These are phyloP conservation scores for Thoreauomyces humboldtii DNA, from an alignment of 192 early-diverging fungal species.

Conservation along the genomic window DNA sequence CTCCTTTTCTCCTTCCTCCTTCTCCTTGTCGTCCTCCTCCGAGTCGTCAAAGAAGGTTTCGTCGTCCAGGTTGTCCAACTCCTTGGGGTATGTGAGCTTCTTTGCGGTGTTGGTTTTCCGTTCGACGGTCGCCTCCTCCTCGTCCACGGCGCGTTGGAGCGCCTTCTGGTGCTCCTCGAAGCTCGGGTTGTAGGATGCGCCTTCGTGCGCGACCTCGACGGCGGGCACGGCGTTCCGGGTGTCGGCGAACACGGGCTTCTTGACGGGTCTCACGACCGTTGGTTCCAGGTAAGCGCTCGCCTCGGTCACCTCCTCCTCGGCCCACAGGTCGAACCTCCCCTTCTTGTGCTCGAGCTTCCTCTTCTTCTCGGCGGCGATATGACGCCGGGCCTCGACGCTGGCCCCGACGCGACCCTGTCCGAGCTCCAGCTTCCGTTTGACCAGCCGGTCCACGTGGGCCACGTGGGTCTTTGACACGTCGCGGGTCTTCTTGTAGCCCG, in stretches of 20 bases:
- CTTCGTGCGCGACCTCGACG: constrained; percentile 74
- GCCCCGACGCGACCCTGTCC: constrained; percentile 18
- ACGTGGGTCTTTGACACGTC: constrained; percentile 45
- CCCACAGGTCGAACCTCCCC: constrained; percentile 67
- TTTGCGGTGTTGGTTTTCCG: constrained; percentile 24
- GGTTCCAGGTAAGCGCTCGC: constrained; percentile 45
- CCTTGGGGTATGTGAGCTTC: constrained; percentile 47
- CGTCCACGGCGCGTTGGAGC: constrained; percentile 43
- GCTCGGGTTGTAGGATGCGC: constrained; percentile 88
- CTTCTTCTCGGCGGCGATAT: constrained; percentile 13
- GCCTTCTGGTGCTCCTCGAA: constrained; percentile 73
- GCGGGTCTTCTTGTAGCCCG: constrained; percentile 25
- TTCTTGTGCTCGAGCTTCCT: constrained; percentile 38
- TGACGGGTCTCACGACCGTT: constrained; percentile 38
- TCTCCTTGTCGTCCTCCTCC: constrained; percentile 34
- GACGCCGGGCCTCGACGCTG: constrained; percentile 23
- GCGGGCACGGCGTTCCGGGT: constrained; percentile 49
- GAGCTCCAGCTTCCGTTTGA: constrained; percentile 38
- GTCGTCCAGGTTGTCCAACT: constrained; percentile 49
- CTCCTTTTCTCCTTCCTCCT: constrained; percentile 22
- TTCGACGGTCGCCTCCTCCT: constrained; percentile 40
- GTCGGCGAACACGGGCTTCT: constrained; percentile 47
- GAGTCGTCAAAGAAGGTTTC: constrained; percentile 41
- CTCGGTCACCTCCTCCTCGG: constrained; percentile 6
- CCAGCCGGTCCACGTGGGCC: constrained; percentile 41